Conservation (phyloP, 2,329 filamentous ascomycete species). For the Colletotrichum sojae region DNA sequence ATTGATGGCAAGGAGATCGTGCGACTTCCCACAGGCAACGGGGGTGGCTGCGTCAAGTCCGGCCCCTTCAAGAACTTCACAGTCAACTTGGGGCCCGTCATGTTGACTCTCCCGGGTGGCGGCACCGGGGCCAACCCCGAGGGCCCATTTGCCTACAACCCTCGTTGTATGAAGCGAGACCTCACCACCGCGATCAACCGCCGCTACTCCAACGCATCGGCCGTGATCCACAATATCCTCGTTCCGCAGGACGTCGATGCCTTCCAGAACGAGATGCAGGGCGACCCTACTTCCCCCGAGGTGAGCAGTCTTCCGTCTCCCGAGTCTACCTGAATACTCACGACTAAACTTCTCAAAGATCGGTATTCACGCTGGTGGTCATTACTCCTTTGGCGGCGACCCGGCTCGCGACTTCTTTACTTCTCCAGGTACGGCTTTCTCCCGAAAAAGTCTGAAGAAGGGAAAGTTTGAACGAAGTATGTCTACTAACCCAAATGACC, state of each 20-base stretch:
- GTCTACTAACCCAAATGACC: no score
- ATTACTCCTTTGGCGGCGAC: slow-evolving; percentile 50
- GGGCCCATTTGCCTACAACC: slow-evolving; percentile 55
- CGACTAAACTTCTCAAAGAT: slow-evolving; percentile 47
- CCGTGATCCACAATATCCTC: slow-evolving; percentile 55
- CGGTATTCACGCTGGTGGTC: slow-evolving; percentile 44
- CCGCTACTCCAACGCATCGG: slow-evolving; percentile 45
- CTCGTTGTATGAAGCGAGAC: slow-evolving; percentile 59
- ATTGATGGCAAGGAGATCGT: slow-evolving; percentile 46
- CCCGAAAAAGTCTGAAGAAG: slow-evolving; percentile 31
- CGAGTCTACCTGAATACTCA: no score
- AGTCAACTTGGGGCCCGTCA: slow-evolving; percentile 57
- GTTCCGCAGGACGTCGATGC: slow-evolving; percentile 52
- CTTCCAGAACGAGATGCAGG: slow-evolving; percentile 64
- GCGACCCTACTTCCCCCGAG: slow-evolving; percentile 41
- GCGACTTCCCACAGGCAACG: slow-evolving; percentile 61
- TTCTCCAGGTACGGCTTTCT: slow-evolving; percentile 55
- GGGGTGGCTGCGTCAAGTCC: slow-evolving; percentile 68
- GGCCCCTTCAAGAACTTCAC: slow-evolving; percentile 64
- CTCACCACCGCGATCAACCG: slow-evolving; percentile 46
- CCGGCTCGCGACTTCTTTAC: slow-evolving; percentile 57
- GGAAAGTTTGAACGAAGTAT: no score
- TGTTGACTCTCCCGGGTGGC: slow-evolving; percentile 48
- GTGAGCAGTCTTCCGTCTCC: no score
- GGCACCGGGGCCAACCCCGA: slow-evolving; percentile 41